These are phyloP conservation scores for Aspergillus fumigatus DNA, from an alignment of 2,329 filamentous ascomycete species.

Conservation along the genomic window DNA sequence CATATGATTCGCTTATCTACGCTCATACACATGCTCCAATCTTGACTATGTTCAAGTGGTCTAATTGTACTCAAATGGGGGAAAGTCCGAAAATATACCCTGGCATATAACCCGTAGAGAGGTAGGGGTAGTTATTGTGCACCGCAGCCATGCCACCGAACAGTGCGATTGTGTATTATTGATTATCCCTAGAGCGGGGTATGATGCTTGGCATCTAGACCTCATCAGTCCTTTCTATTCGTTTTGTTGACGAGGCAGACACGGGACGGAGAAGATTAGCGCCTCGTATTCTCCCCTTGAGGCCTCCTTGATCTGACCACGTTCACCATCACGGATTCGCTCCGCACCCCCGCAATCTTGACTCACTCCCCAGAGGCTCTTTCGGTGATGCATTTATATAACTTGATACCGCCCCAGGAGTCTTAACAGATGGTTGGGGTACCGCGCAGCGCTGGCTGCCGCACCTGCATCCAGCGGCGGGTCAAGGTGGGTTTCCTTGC, in stretches of 20 bases:
- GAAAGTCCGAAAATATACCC: not conserved
- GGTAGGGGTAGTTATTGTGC: too few relatives aligned
- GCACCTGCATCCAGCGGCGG: constrained; percentile 18
- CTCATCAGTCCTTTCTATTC: not conserved
- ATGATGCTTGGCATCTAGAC: not conserved
- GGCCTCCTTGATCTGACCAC: not conserved
- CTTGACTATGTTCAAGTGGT: not conserved
- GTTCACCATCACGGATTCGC: not conserved
- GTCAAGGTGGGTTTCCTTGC: constrained; percentile 15
- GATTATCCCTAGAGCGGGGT: not conserved
- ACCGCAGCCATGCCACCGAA: too few relatives aligned
- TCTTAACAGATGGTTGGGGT: constrained; percentile 15
- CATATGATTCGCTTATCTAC: too few relatives aligned
- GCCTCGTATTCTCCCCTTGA: not conserved
- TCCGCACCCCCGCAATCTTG: not conserved
- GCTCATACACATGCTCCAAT: not conserved
- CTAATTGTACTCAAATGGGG: not conserved
- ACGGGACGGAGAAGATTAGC: not conserved
- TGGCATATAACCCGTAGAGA: too few relatives aligned
- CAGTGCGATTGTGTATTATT: not conserved
- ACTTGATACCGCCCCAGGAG: not conserved
- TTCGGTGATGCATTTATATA: not conserved
- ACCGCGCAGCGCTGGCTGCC: constrained; percentile 19
- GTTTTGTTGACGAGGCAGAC: not conserved
- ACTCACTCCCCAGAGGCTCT: not conserved